Evolutionary conservation across 2,329 filamentous ascomycete genomes (phyloP).

Genomic region (Alternaria gaisen): DNA sequence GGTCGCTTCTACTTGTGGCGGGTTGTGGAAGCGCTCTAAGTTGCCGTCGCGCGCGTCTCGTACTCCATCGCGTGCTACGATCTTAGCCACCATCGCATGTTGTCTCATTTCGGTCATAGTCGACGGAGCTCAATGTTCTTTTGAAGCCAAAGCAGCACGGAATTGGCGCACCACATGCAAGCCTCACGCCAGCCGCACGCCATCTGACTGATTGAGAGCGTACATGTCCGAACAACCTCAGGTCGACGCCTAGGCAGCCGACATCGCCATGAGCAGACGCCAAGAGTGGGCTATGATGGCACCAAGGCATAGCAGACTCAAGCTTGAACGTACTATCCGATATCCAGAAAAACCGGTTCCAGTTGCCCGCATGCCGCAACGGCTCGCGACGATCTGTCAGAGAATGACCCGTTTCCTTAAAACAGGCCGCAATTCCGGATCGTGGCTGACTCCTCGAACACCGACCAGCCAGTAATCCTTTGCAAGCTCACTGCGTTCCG

Average conservation of each 20-base stretch:
- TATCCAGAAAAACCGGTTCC: slow-evolving; percentile 34
- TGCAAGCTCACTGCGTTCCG: slow-evolving; percentile 19
- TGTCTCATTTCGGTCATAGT: slow-evolving; percentile 23
- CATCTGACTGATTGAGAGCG: slow-evolving; percentile 20
- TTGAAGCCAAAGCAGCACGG: slow-evolving; percentile 12
- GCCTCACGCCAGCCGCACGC: slow-evolving; percentile 30
- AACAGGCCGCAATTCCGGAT: slow-evolving; percentile 25
- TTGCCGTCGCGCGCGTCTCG: slow-evolving; percentile 28
- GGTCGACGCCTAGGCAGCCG: slow-evolving; percentile 11
- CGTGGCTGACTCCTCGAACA: slow-evolving; percentile 19
- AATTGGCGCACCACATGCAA: slow-evolving; percentile 33
- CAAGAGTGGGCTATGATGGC: slow-evolving; percentile 6
- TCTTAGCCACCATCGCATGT: slow-evolving; percentile 30
- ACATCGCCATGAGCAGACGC: slow-evolving; percentile 22
- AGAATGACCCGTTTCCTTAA: slow-evolving; percentile 15
- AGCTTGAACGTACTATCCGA: slow-evolving; percentile 20
- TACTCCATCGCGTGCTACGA: slow-evolving; percentile 23
- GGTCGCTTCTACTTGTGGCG: slow-evolving; percentile 32
- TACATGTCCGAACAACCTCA: slow-evolving; percentile 1
- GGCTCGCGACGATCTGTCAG: slow-evolving; percentile 35
- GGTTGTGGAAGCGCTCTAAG: slow-evolving; percentile 24
- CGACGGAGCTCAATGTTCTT: slow-evolving; percentile 25
- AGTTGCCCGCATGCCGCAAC: slow-evolving; percentile 38
- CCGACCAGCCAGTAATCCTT: slow-evolving; percentile 17
- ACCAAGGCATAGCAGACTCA: slow-evolving; percentile 2